Base-by-base conservation (phyloP, 139 green algal genomes). In the Chlorella sp. region DNA sequence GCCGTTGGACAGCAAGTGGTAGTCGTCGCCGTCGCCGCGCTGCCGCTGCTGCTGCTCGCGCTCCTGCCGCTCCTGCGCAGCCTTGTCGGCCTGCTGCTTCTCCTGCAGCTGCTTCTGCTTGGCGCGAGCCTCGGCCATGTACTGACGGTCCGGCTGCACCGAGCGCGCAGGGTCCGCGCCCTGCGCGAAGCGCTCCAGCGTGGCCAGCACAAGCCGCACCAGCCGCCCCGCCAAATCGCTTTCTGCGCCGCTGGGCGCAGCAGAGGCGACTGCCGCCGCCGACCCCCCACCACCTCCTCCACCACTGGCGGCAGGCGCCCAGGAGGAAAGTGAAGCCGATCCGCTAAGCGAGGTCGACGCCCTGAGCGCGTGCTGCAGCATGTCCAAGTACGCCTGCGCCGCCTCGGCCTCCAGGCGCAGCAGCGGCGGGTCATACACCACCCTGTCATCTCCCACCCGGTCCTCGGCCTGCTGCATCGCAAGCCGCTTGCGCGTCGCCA, bases 331-430 rank as follows among this genome's bases (percentile, higher is more conserved):
- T n/a, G n/a, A n/a, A n/a, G n/a, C n/a, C n/a, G n/a, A n/a, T n/a
- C n/a, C n/a, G n/a, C n/a, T n/a, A n/a, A n/a, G n/a, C n/a, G n/a
- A n/a, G n/a, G n/a, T n/a, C n/a, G n/a, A n/a, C n/a, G n/a, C n/a
- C n/a, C n/a, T n/a, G 35, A 36, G 23, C 5, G 67, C 5, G 69
- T 79, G 74, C 51, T 59, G 30, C 34, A 79, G 60, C 35, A 96
- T 79, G 31, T 84, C 90, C 27, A 98, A 80, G 74, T 95, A 94
- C 5, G 92, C 89, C 64, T 96, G 87, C 6, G 81, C 76, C 35
- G 90, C 86, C 81, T 98, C 93, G 5, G 80, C 86, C 84, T 99
- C 95, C 42, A 98, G 83, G 10, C 88, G 75, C 77, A 98, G 85
- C 77, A 99, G 85, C 2, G 95, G 95, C 1, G 95, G 95, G 83